Conservation (phyloP, 441 rosid species). For the Viola pubescens region DNA sequence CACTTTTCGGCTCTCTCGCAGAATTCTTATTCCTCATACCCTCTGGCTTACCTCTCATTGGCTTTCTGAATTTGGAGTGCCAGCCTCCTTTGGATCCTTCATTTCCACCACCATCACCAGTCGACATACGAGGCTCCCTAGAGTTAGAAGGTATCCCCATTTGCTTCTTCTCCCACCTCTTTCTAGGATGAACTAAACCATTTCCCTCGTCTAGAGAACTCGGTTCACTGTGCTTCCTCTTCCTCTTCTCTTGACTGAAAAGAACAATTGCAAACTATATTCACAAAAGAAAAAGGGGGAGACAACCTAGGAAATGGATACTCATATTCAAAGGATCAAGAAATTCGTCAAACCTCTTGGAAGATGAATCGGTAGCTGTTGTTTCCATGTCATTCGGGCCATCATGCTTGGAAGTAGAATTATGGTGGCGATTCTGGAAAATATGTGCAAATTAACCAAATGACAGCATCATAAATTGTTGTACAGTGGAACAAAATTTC, state of each 20-base stretch:
- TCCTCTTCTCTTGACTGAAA: conserved; percentile 29
- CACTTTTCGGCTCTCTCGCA: conserved; percentile 10
- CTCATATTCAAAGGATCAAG: not conserved
- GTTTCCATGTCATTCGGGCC: conserved; percentile 15
- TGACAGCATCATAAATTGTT: not conserved
- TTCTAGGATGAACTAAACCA: conserved; percentile 18
- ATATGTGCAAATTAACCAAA: conserved; percentile 4
- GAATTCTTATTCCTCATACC: conserved; percentile 19
- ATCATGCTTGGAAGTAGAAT: conserved; percentile 41
- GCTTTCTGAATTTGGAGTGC: conserved; percentile 12
- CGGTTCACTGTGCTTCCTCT: conserved; percentile 21
- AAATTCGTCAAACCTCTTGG: conserved; percentile 27
- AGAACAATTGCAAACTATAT: not conserved
- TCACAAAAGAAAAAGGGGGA: not conserved
- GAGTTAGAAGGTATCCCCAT: not conserved
- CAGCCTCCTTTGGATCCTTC: conserved; percentile 18
- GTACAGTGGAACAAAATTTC: no score
- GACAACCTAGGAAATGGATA: not conserved
- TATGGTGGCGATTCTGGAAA: conserved; percentile 63
- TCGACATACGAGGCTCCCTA: conserved; percentile 10
- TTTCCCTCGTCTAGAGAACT: conserved; percentile 8
- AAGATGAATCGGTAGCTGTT: conserved; percentile 17
- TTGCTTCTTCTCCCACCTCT: conserved; percentile 29
- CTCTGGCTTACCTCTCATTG: conserved; percentile 12
- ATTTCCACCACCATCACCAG: conserved; percentile 12